phyloP scores from a whole-genome alignment of 2,329 filamentous ascomycete species.

The Neonectria magnoliae region DNA sequence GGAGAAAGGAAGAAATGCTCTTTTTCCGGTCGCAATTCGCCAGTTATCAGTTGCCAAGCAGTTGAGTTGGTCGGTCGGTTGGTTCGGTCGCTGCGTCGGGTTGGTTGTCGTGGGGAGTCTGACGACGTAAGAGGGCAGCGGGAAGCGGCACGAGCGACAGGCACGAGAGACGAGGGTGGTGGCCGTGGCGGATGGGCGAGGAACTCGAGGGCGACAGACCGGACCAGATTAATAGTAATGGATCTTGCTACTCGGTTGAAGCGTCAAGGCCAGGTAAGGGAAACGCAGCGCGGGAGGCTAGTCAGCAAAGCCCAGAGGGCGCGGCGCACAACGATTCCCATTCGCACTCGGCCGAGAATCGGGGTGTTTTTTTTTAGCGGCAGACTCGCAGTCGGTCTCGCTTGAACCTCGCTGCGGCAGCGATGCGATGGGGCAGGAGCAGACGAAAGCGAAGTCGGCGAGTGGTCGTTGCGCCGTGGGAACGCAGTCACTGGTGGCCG shows the following conservation, averaged over 20 bases:
- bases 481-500: not conserved
- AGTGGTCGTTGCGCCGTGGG: not conserved
- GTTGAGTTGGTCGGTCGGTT: constrained; percentile 5
- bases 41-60: not conserved
- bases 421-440: not conserved
- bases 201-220: not conserved
- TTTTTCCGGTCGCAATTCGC: not conserved
- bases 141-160: constrained; percentile 6
- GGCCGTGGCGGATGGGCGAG: not conserved
- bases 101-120: constrained; percentile 16
- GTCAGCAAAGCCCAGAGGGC: constrained; percentile 8
- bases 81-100: not conserved
- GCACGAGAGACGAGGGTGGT: not conserved
- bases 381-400: not conserved
- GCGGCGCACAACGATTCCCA: constrained; percentile 11
- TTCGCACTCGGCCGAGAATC: constrained; percentile 18
- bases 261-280: not conserved
- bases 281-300: constrained; percentile 3
- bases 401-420: not conserved
- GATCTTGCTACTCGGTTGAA: not conserved
- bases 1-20: constrained; percentile 14
- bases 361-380: not conserved
- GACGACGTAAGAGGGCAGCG: constrained; percentile 7
- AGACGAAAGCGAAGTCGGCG: constrained; percentile 7
- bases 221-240: not conserved